Evolutionary conservation across 2,329 filamentous ascomycete genomes (phyloP).

Genomic region (Aspergillus neotritici): DNA sequence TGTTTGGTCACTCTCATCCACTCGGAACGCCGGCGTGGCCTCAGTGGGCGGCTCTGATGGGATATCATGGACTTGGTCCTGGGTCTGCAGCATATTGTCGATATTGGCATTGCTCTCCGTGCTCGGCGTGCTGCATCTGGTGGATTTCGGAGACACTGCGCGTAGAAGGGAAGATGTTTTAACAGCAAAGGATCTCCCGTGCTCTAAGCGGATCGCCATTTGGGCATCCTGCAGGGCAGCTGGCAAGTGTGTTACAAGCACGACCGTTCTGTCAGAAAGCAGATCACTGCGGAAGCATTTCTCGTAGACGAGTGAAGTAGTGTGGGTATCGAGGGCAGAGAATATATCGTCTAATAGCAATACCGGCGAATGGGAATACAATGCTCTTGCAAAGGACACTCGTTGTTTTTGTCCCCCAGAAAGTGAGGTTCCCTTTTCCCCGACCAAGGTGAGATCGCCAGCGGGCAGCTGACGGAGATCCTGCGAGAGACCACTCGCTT

Average conservation of each 20-base stretch:
- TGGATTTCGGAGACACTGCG: neutral
- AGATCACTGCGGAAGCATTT: slow-evolving; percentile 54
- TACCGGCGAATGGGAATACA: slow-evolving; percentile 53
- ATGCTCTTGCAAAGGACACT: slow-evolving; percentile 53
- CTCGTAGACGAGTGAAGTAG: slow-evolving; percentile 52
- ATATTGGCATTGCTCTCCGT: slow-evolving; percentile 1
- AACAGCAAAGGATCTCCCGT: slow-evolving; percentile 15
- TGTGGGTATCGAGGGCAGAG: slow-evolving; percentile 56
- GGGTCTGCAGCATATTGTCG: neutral
- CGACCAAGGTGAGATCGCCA: slow-evolving; percentile 56
- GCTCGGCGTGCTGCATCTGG: slow-evolving; percentile 6
- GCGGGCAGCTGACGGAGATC: slow-evolving; percentile 54
- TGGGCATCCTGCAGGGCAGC: slow-evolving; percentile 21
- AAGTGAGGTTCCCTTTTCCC: slow-evolving; percentile 58
- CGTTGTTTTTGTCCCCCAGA: slow-evolving; percentile 60
- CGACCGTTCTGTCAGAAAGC: slow-evolving; percentile 49
- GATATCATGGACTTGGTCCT: slow-evolving; percentile 4
- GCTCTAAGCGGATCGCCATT: slow-evolving; percentile 14
- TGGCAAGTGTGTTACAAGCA: slow-evolving; percentile 51
- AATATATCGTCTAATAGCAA: slow-evolving; percentile 57
- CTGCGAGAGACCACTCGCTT: slow-evolving; percentile 54
- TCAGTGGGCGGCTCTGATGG: slow-evolving; percentile 6
- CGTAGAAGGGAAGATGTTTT: slow-evolving; percentile 2
- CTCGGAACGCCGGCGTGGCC: neutral
- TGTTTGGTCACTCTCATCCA: slow-evolving; percentile 7